Conservation (phyloP, 805 yeast genomes). For the Ogataea pignaliae region DNA sequence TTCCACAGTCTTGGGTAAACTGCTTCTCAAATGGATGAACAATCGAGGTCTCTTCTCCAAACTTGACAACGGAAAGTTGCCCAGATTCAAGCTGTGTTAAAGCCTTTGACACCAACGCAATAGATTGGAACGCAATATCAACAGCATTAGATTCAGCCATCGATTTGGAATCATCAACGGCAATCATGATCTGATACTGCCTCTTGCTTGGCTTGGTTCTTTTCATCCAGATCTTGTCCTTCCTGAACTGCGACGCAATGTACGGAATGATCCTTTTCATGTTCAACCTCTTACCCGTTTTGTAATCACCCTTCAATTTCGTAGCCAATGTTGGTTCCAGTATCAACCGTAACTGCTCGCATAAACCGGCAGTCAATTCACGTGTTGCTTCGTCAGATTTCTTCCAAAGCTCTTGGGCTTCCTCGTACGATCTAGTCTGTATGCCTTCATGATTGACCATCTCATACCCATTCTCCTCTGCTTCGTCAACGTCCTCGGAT, state of each 20-base stretch:
- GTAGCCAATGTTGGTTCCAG: conserved; percentile 97
- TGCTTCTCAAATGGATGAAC: conserved; percentile 89
- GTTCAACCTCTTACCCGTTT: conserved; percentile 93
- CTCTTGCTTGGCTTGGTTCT: conserved; percentile 97
- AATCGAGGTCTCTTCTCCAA: conserved; percentile 78
- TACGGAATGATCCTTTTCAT: conserved; percentile 97
- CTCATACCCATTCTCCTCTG: conserved; percentile 14
- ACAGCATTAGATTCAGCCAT: conserved; percentile 93
- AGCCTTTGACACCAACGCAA: conserved; percentile 91
- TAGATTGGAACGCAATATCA: conserved; percentile 88
- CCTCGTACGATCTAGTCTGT: conserved; percentile 38
- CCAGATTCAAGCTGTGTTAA: conserved; percentile 93
- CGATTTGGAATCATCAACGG: conserved; percentile 95
- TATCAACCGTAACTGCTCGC: conserved; percentile 90
- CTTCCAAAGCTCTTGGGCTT: conserved; percentile 77
- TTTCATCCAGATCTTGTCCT: conserved; percentile 97
- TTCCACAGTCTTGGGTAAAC: conserved; percentile 79
- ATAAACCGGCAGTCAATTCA: conserved; percentile 78
- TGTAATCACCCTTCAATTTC: conserved; percentile 89
- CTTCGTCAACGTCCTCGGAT: conserved; percentile 25
- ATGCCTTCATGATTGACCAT: conserved; percentile 12
- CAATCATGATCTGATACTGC: conserved; percentile 95
- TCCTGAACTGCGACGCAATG: conserved; percentile 95
- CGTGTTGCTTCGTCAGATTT: conserved; percentile 79
- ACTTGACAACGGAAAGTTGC: conserved; percentile 81